Percentiles rank a stretch among this genome's conserved stretches.
Evolutionary conservation across 345 rosid genomes (phyloP).

Genomic region (Acer saccharum): DNA sequence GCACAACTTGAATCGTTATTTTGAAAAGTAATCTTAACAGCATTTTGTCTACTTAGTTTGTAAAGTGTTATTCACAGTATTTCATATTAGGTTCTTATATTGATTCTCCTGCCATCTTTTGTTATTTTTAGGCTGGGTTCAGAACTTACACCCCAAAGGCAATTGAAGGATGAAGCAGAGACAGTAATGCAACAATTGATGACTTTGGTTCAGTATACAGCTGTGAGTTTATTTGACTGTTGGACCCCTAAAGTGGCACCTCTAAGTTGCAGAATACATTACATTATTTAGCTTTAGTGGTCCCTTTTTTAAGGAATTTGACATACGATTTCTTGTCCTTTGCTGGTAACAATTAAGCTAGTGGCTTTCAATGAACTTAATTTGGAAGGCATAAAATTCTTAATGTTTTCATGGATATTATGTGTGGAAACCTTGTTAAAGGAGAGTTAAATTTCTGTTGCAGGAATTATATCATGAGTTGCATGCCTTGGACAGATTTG

Average conservation of each 20-base stretch:
- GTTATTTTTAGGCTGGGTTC: constrained; percentile 70
- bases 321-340: background rate
- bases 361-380: background rate
- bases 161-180: constrained; percentile 81
- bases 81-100: constrained; percentile 6
- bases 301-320: background rate
- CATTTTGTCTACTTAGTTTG: constrained; percentile 28
- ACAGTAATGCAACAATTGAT: constrained; percentile 69
- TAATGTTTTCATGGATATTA: background rate
- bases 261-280: constrained; percentile 16
- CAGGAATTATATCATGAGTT: constrained; percentile 97
- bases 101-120: constrained; percentile 27
- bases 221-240: constrained; percentile 51
- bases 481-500: constrained; percentile 97
- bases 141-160: constrained; percentile 68
- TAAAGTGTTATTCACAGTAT: background rate
- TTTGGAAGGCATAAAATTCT: background rate
- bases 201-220: constrained; percentile 83
- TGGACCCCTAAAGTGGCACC: constrained; percentile 4
- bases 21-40: constrained; percentile 65
- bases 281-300: constrained; percentile 3
- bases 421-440: background rate
- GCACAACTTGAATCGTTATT: constrained; percentile 93
- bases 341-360: background rate
- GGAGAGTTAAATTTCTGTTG: constrained; percentile 14